phyloP scores from a whole-genome alignment of 768 basidiomycete species.

The Lactarius psammicola region DNA sequence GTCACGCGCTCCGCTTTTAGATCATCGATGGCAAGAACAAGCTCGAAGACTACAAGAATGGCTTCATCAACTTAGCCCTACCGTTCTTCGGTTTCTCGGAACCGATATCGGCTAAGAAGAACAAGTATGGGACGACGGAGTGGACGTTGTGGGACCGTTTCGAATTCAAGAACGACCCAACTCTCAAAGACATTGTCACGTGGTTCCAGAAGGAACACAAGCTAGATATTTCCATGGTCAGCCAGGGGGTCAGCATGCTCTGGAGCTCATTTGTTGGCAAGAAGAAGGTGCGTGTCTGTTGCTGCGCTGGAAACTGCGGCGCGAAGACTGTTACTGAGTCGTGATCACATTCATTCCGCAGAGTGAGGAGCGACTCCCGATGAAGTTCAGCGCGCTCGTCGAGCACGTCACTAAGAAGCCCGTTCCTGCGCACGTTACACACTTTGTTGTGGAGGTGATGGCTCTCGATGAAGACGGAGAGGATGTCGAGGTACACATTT shows the following conservation, averaged over 20 bases:
- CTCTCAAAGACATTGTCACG: conserved; percentile 76
- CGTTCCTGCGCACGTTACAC: conserved; percentile 76
- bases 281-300: conserved; percentile 70
- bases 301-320: not conserved
- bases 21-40: conserved; percentile 94
- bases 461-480: conserved; percentile 88
- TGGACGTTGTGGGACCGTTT: conserved; percentile 99
- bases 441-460: conserved; percentile 93
- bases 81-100: conserved; percentile 99
- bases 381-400: conserved; percentile 89
- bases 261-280: conserved; percentile 93
- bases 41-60: conserved; percentile 96
- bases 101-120: conserved; percentile 85
- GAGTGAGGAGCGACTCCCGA: conserved; percentile 83
- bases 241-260: conserved; percentile 95
- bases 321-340: conserved; percentile 5
- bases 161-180: conserved; percentile 86
- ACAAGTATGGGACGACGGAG: conserved; percentile 82
- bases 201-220: conserved; percentile 85
- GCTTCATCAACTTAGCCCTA: conserved; percentile 94
- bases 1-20: conserved; percentile 40
- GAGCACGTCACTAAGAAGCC: conserved; percentile 95
- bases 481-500: conserved; percentile 78
- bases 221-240: conserved; percentile 92
- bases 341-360: conserved; percentile 35